Percentiles rank a stretch among this genome's conserved stretches.
Conservation (phyloP, 805 yeast genomes). For the Zygosaccharomyces pseudorouxii region DNA sequence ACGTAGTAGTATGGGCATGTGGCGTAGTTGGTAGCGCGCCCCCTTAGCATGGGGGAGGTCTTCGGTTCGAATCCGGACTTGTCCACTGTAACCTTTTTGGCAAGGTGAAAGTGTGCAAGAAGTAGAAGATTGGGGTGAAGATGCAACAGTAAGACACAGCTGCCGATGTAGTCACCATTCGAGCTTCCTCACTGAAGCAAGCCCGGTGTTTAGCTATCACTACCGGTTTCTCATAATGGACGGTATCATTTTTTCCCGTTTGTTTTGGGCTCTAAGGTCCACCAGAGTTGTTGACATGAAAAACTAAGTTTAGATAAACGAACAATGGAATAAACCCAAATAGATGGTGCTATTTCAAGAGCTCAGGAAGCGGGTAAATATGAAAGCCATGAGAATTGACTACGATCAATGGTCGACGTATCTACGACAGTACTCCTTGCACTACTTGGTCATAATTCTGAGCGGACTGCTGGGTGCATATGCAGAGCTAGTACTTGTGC, state of each 20-base stretch:
- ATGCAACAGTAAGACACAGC: too few species aligned
- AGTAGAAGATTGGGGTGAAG: too few species aligned
- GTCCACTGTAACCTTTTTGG: neutral
- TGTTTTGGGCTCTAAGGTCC: neutral
- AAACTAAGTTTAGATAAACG: neutral
- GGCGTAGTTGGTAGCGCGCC: conserved; percentile 9
- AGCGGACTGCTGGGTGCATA: conserved; percentile 14
- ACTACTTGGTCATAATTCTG: conserved; percentile 14
- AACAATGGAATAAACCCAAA: neutral
- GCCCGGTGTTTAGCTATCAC: too few species aligned
- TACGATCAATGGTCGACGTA: conserved; percentile 7
- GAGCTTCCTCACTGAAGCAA: too few species aligned
- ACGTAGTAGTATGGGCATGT: neutral
- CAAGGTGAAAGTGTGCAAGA: too few species aligned
- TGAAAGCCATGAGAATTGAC: neutral
- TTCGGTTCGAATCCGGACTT: conserved; percentile 7
- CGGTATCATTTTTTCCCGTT: neutral
- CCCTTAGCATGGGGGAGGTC: conserved; percentile 8
- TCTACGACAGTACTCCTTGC: conserved; percentile 10
- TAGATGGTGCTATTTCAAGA: too few species aligned
- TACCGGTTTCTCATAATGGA: neutral
- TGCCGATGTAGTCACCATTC: too few species aligned
- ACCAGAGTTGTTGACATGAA: neutral
- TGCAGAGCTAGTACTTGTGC: conserved; percentile 17
- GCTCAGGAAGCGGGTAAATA: neutral